A percentile compares a stretch with the other conserved stretches of the same genome.
Conservation (phyloP, 2,329 filamentous ascomycete species). For the Xylariaceae sp. region DNA sequence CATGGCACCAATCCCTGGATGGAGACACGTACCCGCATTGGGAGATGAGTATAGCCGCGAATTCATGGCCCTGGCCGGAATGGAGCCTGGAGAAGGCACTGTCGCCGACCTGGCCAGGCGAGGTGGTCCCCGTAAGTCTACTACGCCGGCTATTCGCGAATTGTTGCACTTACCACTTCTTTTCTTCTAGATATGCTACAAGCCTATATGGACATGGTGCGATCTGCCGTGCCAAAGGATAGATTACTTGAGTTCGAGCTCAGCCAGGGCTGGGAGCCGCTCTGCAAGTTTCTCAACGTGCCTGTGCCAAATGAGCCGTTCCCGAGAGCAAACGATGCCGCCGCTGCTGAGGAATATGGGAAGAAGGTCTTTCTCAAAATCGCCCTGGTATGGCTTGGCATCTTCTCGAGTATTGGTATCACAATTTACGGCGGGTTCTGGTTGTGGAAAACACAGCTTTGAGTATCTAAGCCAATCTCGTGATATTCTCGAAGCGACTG, state of each 20-base stretch:
- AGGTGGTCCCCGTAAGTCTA: background rate
- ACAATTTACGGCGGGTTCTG: slow-evolving; percentile 7
- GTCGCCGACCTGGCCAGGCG: background rate
- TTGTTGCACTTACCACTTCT: background rate
- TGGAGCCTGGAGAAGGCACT: background rate
- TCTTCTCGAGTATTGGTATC: slow-evolving; percentile 12
- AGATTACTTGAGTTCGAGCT: slow-evolving; percentile 20
- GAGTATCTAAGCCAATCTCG: background rate
- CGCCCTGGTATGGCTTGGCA: slow-evolving; percentile 16
- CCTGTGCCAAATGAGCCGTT: slow-evolving; percentile 18
- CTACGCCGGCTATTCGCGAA: background rate
- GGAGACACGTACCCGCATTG: slow-evolving; percentile 18
- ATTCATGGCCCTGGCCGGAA: background rate
- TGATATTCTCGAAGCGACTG: background rate
- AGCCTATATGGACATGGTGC: background rate
- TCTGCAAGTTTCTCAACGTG: slow-evolving; percentile 18
- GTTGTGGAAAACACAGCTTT: slow-evolving; percentile 5
- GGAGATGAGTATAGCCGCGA: slow-evolving; percentile 1
- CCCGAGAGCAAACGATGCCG: slow-evolving; percentile 18
- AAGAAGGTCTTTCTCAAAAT: slow-evolving; percentile 16
- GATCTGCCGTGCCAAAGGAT: slow-evolving; percentile 8
- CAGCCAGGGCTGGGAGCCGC: slow-evolving; percentile 20
- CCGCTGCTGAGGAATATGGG: slow-evolving; percentile 19
- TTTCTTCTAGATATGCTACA: background rate
- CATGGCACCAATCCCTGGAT: slow-evolving; percentile 20